Evolutionary conservation across 768 basidiomycete genomes (phyloP), one percentile per base, ranked within the genome.

Genomic region (Hygrophoropsis aurantiaca): DNA sequence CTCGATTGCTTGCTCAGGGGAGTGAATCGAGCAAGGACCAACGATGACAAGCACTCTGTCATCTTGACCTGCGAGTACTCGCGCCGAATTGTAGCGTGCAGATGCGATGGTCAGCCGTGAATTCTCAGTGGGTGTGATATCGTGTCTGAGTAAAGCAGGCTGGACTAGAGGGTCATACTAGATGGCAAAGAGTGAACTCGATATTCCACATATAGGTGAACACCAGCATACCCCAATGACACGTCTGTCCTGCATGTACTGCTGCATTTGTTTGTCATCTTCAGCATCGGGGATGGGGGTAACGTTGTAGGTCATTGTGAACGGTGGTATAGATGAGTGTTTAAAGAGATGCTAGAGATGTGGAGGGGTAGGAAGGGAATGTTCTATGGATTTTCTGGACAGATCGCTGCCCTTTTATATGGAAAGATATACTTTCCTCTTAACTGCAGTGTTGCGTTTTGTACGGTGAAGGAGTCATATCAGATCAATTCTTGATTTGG

Each of bases 101-200:
- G 77, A 66, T 3, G 90, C 84, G 65, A 97, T 88, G 16, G 88
- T 93, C 56, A 74, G 78, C 55, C 82, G 80, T 0, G 92, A 87
- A 8, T 68, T 67, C 11, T 74, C 57, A 15, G 85, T 72, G 3
- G 90, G 83, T 1, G 79, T 78, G 44, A 97, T 79, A 57, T 98
- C 94, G 52, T 94, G 87, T 49, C 88, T 78, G 45, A 99, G 84
- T 42, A 98, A 74, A 2, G 90, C 89, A 5, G 94, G 95, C 58
- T 94, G 91, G 50, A 97, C 84, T 35, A 97, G 81, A n/a, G 95
- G 94, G 57, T 97, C 94, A 65, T 97, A 95, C 90, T 94, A 58
- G 13, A 7, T 53, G 15, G 11, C 10, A 8, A 46, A 20, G 20
- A 20, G 3, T 41, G 21, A 8, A 3, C 56, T 60, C 43, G 60